Evolutionary conservation across 495 filamentous ascomycete species (phyloP).

Genomic region (Aspergillus nanangensis): DNA sequence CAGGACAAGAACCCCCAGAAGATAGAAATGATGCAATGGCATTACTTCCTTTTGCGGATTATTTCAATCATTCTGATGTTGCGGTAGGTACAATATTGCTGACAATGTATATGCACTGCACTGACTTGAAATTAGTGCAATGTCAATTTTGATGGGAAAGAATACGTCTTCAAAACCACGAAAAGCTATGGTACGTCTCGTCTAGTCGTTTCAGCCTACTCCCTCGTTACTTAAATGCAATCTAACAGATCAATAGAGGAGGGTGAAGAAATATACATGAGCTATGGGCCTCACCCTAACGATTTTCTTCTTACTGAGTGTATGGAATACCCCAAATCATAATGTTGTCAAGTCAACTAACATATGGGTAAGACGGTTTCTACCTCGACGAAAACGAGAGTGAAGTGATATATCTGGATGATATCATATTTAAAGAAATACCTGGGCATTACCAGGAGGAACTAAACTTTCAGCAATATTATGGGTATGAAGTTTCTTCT

Average conservation of each 20-base stretch:
- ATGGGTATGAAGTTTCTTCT: slow-evolving; percentile 41
- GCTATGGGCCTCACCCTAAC: slow-evolving; percentile 75
- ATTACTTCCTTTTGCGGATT: slow-evolving; percentile 79
- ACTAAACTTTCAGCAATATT: slow-evolving; percentile 55
- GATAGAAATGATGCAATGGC: slow-evolving; percentile 69
- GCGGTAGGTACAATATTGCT: slow-evolving; percentile 24
- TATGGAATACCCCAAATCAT: slow-evolving; percentile 17
- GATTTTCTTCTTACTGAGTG: slow-evolving; percentile 80
- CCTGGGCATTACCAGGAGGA: slow-evolving; percentile 38
- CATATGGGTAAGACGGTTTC: slow-evolving; percentile 56
- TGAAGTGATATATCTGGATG: slow-evolving; percentile 66
- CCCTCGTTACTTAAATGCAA: no score
- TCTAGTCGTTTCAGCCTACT: neutral
- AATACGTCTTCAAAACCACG: slow-evolving; percentile 57
- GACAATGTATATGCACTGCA: neutral
- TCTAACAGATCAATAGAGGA: no score
- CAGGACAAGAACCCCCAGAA: slow-evolving; percentile 44
- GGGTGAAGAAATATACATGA: slow-evolving; percentile 75
- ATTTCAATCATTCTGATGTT: slow-evolving; percentile 74
- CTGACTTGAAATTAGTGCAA: slow-evolving; percentile 44
- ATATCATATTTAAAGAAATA: slow-evolving; percentile 56
- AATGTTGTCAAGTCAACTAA: neutral
- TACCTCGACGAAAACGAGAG: slow-evolving; percentile 61
- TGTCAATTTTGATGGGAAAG: slow-evolving; percentile 52
- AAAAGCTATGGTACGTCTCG: slow-evolving; percentile 48